phyloP scores from a whole-genome alignment of 768 basidiomycete species.

The Favolaschia claudopus region DNA sequence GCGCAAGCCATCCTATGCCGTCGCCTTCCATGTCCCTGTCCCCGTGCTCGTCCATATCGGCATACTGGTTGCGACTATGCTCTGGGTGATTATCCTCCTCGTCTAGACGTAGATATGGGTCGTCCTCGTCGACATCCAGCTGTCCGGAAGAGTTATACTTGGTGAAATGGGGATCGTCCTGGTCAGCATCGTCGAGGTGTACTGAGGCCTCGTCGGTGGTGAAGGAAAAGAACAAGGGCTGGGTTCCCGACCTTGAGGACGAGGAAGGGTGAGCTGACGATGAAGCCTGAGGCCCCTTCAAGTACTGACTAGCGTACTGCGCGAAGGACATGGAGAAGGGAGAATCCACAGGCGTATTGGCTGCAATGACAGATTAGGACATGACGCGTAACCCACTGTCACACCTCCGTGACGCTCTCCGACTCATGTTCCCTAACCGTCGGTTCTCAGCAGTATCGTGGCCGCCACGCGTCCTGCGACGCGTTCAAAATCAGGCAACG shows the following conservation, averaged over 20 bases:
- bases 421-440: neutral
- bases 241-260: slow-evolving; percentile 31
- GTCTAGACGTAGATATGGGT: slow-evolving; percentile 82
- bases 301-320: slow-evolving; percentile 13
- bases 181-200: slow-evolving; percentile 74
- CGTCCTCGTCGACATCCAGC: slow-evolving; percentile 60
- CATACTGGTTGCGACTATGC: neutral
- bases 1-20: slow-evolving; percentile 72
- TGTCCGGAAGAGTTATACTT: slow-evolving; percentile 41
- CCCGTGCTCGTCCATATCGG: slow-evolving; percentile 20
- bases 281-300: slow-evolving; percentile 3
- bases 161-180: slow-evolving; percentile 80
- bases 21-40: slow-evolving; percentile 45
- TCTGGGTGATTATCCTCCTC: slow-evolving; percentile 62
- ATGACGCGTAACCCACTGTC: neutral
- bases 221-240: slow-evolving; percentile 91
- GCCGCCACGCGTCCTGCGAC: slow-evolving; percentile 8
- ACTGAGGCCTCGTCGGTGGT: slow-evolving; percentile 75
- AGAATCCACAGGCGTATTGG: too few relatives aligned
- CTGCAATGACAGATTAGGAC: slow-evolving; percentile 6
- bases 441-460: neutral
- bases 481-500: neutral
- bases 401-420: too few relatives aligned
- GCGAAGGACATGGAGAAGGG: slow-evolving; percentile 17
- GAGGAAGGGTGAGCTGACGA: slow-evolving; percentile 4